phyloP scores from a whole-genome alignment of 371 early-diverging fungal species.

The Mortierella sp. region DNA sequence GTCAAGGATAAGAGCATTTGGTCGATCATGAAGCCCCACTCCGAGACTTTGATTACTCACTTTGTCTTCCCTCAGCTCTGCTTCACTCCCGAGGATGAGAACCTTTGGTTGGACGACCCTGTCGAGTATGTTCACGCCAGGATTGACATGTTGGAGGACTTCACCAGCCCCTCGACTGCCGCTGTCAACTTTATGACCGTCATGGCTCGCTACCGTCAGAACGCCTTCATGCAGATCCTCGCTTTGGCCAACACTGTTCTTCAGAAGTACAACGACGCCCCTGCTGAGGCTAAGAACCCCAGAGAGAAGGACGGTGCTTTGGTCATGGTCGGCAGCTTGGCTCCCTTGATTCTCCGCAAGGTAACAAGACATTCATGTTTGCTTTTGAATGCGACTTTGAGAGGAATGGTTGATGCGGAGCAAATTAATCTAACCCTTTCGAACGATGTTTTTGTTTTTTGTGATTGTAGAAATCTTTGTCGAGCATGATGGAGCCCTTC shows the following conservation, averaged over 20 bases:
- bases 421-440: slow-evolving; percentile 16
- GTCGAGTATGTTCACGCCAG: slow-evolving; percentile 89
- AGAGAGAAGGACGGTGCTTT: slow-evolving; percentile 91
- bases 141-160: slow-evolving; percentile 84
- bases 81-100: slow-evolving; percentile 85
- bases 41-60: slow-evolving; percentile 79
- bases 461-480: slow-evolving; percentile 37
- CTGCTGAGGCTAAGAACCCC: slow-evolving; percentile 79
- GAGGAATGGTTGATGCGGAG: neutral
- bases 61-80: slow-evolving; percentile 93
- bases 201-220: slow-evolving; percentile 80
- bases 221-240: slow-evolving; percentile 85
- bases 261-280: slow-evolving; percentile 69
- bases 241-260: slow-evolving; percentile 81
- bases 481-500: slow-evolving; percentile 80
- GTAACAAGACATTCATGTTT: slow-evolving; percentile 64
- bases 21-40: slow-evolving; percentile 88
- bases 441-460: neutral
- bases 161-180: slow-evolving; percentile 78
- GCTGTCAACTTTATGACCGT: slow-evolving; percentile 80
- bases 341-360: slow-evolving; percentile 71
- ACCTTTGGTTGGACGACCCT: slow-evolving; percentile 92
- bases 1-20: slow-evolving; percentile 91
- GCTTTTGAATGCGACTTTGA: neutral
- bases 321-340: slow-evolving; percentile 81